Evolutionary conservation across 805 yeast species (phyloP).

Genomic region (Monosporozyma aquatica): DNA sequence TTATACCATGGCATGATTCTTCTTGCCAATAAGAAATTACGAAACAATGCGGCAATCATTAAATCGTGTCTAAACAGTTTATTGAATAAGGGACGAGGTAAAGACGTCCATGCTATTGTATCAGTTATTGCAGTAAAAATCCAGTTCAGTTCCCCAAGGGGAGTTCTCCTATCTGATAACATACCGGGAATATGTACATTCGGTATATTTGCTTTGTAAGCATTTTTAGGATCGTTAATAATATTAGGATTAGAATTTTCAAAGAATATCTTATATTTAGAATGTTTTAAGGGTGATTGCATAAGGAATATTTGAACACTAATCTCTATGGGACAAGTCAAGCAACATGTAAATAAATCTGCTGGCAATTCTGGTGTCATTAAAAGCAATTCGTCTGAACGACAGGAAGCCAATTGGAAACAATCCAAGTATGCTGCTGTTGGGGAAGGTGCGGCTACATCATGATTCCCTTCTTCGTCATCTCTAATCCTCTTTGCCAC

Average conservation of each 20-base stretch:
- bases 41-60: constrained; percentile 91
- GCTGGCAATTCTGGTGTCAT: constrained; percentile 95
- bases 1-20: constrained; percentile 88
- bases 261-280: constrained; percentile 34
- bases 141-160: constrained; percentile 94
- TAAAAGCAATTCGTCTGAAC: constrained; percentile 75
- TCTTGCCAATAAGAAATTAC: constrained; percentile 86
- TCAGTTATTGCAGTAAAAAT: constrained; percentile 96
- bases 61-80: constrained; percentile 87
- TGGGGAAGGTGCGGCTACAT: constrained; percentile 35
- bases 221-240: constrained; percentile 12
- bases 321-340: constrained; percentile 92
- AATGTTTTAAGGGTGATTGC: constrained; percentile 58
- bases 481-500: constrained; percentile 85
- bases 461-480: constrained; percentile 53
- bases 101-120: constrained; percentile 93
- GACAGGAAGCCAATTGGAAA: constrained; percentile 89
- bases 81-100: constrained; percentile 82
- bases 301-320: constrained; percentile 85
- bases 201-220: constrained; percentile 21
- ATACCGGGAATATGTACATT: constrained; percentile 77
- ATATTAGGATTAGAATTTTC: constrained; percentile 26
- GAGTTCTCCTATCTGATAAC: constrained; percentile 86
- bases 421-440: constrained; percentile 61
- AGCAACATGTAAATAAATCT: constrained; percentile 88